Conservation (phyloP, 2,329 filamentous ascomycete species). For the Trichoderma asperellum region DNA sequence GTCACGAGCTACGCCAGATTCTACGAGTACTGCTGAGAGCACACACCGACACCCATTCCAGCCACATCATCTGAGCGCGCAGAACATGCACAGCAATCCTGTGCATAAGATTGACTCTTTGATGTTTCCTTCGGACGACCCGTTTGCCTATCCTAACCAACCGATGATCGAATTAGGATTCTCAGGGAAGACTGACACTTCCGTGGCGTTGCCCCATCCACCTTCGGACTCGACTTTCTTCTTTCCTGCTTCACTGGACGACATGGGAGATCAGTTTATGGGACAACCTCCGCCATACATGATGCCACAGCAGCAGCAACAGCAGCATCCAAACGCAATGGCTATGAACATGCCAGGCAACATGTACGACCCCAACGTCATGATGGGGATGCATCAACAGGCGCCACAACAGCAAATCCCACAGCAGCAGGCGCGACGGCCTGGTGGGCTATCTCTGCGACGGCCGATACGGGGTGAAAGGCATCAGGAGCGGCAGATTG, state of each 20-base stretch:
- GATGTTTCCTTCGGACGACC: conserved; percentile 80
- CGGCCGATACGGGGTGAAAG: conserved; percentile 34
- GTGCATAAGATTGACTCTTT: conserved; percentile 74
- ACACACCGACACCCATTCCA: conserved; percentile 43
- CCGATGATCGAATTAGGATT: conserved; percentile 66
- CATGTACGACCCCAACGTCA: conserved; percentile 50
- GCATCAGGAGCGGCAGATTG: conserved; percentile 48
- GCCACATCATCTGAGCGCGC: conserved; percentile 39
- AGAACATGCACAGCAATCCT: conserved; percentile 44
- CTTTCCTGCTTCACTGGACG: conserved; percentile 60
- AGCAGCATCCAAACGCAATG: conserved; percentile 39
- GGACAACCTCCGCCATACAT: conserved; percentile 73
- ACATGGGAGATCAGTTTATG: conserved; percentile 74
- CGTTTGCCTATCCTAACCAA: conserved; percentile 79
- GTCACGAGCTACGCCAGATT: conserved; percentile 49
- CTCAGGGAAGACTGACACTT: conserved; percentile 42
- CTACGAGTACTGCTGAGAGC: conserved; percentile 48
- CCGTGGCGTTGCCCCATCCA: conserved; percentile 41
- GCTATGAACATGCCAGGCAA: conserved; percentile 49
- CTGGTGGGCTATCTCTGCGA: conserved; percentile 36
- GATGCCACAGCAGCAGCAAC: conserved; percentile 49
- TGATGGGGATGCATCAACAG: conserved; percentile 46
- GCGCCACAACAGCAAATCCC: conserved; percentile 31
- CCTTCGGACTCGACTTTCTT: conserved; percentile 52
- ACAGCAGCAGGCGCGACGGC: conserved; percentile 38